phyloP scores from a whole-genome alignment of 345 rosid species.

The Eucalyptus leucophloia region DNA sequence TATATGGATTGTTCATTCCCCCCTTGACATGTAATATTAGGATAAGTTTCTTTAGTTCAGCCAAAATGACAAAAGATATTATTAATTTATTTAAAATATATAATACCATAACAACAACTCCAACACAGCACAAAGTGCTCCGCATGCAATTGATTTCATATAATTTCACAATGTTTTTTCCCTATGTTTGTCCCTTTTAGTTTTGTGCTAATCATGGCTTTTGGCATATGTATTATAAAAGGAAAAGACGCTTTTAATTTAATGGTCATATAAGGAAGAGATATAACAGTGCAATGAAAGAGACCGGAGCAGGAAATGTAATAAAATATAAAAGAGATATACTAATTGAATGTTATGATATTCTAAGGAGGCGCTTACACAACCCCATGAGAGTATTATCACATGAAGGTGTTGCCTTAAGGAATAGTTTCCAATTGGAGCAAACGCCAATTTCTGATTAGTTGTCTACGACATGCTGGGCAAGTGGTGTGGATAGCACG shows the following conservation, averaged over 20 bases:
- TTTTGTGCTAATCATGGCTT: neutral
- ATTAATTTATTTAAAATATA: neutral
- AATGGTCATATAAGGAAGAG: neutral
- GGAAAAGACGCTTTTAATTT: neutral
- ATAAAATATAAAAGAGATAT: neutral
- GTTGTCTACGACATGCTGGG: neutral
- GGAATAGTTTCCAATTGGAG: neutral
- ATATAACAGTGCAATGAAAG: neutral
- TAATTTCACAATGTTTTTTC: neutral
- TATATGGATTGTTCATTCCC: constrained; percentile 8
- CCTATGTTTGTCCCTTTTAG: neutral
- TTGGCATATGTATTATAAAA: neutral
- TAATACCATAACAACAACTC: neutral
- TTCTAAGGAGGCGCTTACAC: neutral
- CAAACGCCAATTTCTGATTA: neutral
- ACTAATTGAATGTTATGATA: neutral
- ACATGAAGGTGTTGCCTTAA: neutral
- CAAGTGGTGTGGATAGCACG: neutral
- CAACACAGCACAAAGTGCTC: neutral
- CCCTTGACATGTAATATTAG: neutral
- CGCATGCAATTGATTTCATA: neutral
- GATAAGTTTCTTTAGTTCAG: neutral
- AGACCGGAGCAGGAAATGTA: neutral
- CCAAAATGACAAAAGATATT: neutral
- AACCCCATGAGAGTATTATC: neutral